Conservation (phyloP, 352 stramenopile genomes). For the Pythium insidiosum region DNA sequence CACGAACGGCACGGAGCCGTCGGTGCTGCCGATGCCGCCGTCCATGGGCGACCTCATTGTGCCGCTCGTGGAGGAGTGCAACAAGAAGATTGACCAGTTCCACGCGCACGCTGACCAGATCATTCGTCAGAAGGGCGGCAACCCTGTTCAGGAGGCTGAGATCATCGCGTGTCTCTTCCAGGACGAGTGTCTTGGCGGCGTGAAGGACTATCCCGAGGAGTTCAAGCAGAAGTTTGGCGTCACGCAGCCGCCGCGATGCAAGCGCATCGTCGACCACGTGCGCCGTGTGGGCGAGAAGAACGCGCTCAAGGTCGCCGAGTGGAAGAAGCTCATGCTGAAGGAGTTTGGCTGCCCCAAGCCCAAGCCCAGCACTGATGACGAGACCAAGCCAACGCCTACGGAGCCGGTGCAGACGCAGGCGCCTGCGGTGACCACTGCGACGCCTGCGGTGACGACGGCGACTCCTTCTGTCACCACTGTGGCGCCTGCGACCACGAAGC, state of each 20-base stretch:
- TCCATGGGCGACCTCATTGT: neutral
- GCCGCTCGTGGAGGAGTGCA: neutral
- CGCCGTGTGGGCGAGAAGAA: neutral
- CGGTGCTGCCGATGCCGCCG: neutral
- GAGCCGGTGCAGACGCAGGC: too few relatives aligned
- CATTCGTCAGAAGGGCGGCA: too few relatives aligned
- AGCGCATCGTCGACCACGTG: constrained; percentile 10
- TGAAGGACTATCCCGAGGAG: constrained; percentile 7
- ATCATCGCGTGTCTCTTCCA: constrained; percentile 14
- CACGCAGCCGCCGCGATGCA: neutral
- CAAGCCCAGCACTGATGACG: too few relatives aligned
- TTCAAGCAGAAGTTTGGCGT: constrained; percentile 12
- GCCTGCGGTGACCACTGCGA: too few relatives aligned
- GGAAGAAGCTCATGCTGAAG: neutral
- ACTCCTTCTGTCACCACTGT: too few relatives aligned
- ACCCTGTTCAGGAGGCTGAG: constrained; percentile 15
- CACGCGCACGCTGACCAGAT: too few relatives aligned
- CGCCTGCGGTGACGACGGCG: too few relatives aligned
- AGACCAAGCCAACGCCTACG: too few relatives aligned
- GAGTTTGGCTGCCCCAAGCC: neutral
- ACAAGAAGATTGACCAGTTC: constrained; percentile 1
- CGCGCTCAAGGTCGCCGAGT: neutral
- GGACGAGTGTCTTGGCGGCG: constrained; percentile 11
- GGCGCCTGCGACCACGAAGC: too few relatives aligned
- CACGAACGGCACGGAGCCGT: neutral